Conservation (phyloP, 805 yeast species). For the Kodamaea leandrae region DNA sequence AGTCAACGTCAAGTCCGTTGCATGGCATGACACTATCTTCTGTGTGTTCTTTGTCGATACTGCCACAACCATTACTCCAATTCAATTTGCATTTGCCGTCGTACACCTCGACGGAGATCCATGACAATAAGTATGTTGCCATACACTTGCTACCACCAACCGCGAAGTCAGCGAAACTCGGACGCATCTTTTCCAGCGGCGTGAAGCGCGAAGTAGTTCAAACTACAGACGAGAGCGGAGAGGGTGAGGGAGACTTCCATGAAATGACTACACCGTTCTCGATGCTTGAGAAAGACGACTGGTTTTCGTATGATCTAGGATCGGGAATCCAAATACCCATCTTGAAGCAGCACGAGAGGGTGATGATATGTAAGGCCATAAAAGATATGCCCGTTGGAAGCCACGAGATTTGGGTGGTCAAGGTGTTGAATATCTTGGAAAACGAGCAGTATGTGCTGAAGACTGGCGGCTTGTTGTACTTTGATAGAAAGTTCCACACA, state of each 20-base stretch:
- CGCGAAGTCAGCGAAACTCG: slow-evolving; percentile 51
- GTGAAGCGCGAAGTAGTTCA: slow-evolving; percentile 44
- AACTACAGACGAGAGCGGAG: slow-evolving; percentile 19
- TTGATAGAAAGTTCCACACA: slow-evolving; percentile 58
- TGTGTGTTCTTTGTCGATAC: slow-evolving; percentile 74
- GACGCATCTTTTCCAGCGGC: slow-evolving; percentile 62
- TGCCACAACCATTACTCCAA: slow-evolving; percentile 75
- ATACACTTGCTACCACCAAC: slow-evolving; percentile 73
- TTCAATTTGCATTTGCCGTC: slow-evolving; percentile 89
- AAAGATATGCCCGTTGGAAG: slow-evolving; percentile 62
- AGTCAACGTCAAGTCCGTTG: slow-evolving; percentile 18
- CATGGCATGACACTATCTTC: slow-evolving; percentile 88
- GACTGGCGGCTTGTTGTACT: slow-evolving; percentile 67
- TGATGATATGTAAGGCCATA: slow-evolving; percentile 58
- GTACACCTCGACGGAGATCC: slow-evolving; percentile 66
- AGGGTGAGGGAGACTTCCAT: slow-evolving; percentile 39
- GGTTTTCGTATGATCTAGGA: slow-evolving; percentile 24
- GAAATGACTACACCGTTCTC: slow-evolving; percentile 58
- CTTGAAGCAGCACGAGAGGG: slow-evolving; percentile 53
- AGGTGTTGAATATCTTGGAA: slow-evolving; percentile 56
- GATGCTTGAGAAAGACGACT: slow-evolving; percentile 28
- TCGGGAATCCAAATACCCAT: slow-evolving; percentile 48
- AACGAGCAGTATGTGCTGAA: slow-evolving; percentile 14
- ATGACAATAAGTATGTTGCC: slow-evolving; percentile 57
- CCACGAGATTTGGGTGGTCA: slow-evolving; percentile 90